Percentiles rank a stretch among this genome's conserved stretches.
phyloP scores from a whole-genome alignment of 2,329 filamentous ascomycete genomes.

The Madurella fahalii region DNA sequence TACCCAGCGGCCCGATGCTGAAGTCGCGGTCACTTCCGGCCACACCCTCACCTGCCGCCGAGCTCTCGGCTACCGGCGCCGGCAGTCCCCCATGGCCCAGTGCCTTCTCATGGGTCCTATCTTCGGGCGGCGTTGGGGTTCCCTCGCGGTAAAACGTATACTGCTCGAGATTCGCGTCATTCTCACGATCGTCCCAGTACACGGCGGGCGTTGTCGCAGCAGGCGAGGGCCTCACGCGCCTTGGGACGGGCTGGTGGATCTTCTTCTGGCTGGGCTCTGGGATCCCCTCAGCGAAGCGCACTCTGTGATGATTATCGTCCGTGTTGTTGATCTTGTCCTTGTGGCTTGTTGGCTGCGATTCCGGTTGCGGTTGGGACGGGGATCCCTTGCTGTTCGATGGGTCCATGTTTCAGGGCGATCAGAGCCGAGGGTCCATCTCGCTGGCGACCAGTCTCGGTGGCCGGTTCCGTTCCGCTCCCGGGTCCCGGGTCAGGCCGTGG shows the following conservation, averaged over 20 bases:
- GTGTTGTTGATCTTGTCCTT: background rate
- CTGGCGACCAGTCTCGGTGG: background rate
- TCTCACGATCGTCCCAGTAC: conserved; percentile 27
- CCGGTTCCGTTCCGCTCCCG: conserved; percentile 2
- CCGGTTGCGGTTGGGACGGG: conserved; percentile 10
- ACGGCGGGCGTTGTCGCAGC: conserved; percentile 22
- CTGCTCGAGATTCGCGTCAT: conserved; percentile 25
- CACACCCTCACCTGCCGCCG: conserved; percentile 8
- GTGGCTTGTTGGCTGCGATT: background rate
- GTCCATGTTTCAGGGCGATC: conserved; percentile 15
- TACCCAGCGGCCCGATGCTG: background rate
- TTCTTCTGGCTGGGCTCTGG: conserved; percentile 8
- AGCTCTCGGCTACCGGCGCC: conserved; percentile 20
- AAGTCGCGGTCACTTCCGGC: conserved; percentile 9
- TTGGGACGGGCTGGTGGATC: background rate
- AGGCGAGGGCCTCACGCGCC: background rate
- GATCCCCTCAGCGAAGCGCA: conserved; percentile 23
- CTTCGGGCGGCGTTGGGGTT: conserved; percentile 33
- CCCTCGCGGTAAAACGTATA: conserved; percentile 41
- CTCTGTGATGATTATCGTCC: conserved; percentile 8
- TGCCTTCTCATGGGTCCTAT: conserved; percentile 19
- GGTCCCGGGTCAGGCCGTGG: background rate
- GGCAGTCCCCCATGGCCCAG: conserved; percentile 23
- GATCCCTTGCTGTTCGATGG: conserved; percentile 18
- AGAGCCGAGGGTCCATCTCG: conserved; percentile 21